Evolutionary conservation across 768 basidiomycete species (phyloP).

Genomic region (Suillus alpinus): DNA sequence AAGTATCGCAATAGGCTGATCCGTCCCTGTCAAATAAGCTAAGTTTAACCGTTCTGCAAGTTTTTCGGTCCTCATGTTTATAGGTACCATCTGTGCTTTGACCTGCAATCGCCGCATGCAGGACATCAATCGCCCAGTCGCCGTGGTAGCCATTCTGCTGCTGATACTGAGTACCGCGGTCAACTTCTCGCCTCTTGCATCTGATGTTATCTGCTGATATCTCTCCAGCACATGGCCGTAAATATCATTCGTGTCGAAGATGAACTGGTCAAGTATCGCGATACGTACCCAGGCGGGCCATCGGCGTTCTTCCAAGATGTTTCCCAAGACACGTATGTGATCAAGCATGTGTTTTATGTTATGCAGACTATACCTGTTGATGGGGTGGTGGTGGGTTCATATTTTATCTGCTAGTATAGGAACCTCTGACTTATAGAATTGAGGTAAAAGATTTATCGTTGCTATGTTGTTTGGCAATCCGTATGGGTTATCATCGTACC

Average conservation of each 20-base stretch:
- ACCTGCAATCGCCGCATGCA: constrained; percentile 1
- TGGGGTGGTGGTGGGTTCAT: constrained; percentile 3
- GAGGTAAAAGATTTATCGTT: constrained; percentile 13
- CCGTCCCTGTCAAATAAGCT: background rate
- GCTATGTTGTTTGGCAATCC: constrained; percentile 14
- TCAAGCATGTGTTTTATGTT: constrained; percentile 19
- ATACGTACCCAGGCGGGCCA: constrained; percentile 22
- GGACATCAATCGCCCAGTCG: constrained; percentile 10
- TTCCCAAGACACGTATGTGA: constrained; percentile 21
- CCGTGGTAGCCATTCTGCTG: constrained; percentile 14
- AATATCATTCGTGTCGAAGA: constrained; percentile 15
- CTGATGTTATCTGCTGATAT: background rate
- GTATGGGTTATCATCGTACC: constrained; percentile 7
- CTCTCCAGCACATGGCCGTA: constrained; percentile 10
- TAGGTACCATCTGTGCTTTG: constrained; percentile 17
- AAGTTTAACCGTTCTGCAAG: background rate
- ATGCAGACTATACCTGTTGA: constrained; percentile 10
- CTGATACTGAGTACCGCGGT: constrained; percentile 22
- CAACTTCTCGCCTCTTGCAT: background rate
- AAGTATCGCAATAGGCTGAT: background rate
- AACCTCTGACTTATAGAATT: background rate
- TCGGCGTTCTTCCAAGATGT: constrained; percentile 20
- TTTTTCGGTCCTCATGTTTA: background rate
- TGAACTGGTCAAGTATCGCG: constrained; percentile 19
- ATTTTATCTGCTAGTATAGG: background rate